Evolutionary conservation across 225 moss, liverwort and hornwort species (phyloP).

Genomic region (Bryum argenteum): DNA sequence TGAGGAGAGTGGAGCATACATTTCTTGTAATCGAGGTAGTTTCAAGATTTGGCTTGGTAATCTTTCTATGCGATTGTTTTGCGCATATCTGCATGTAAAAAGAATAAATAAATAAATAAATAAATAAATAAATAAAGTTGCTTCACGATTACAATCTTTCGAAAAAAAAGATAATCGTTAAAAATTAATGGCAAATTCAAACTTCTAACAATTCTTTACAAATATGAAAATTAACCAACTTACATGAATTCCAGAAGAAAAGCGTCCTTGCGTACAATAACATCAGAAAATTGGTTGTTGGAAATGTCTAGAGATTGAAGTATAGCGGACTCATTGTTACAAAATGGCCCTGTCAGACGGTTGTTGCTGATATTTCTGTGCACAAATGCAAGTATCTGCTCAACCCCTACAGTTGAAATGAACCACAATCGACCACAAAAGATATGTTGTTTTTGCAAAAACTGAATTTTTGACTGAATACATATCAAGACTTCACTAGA

Average conservation of each 20-base stretch:
- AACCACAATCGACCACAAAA: too few species aligned
- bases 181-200: not conserved
- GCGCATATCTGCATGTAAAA: not conserved
- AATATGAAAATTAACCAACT: not conserved
- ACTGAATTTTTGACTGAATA: too few species aligned
- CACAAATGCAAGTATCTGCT: not conserved
- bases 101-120: not conserved
- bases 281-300: not conserved
- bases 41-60: constrained; percentile 1
- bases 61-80: not conserved
- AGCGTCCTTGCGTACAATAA: not conserved
- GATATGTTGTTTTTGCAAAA: too few species aligned
- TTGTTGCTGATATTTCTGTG: not conserved
- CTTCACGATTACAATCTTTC: not conserved
- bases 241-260: constrained; percentile 2
- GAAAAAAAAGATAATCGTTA: not conserved
- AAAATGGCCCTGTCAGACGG: constrained; percentile 6
- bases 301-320: constrained; percentile 12
- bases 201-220: too few species aligned
- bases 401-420: not conserved
- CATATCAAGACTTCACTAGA: too few species aligned
- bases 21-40: constrained; percentile 22
- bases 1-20: not conserved
- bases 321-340: not conserved
- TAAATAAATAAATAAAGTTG: not conserved